phyloP scores from a whole-genome alignment of 208 protist genomes.

The Entamoeba dispar region DNA sequence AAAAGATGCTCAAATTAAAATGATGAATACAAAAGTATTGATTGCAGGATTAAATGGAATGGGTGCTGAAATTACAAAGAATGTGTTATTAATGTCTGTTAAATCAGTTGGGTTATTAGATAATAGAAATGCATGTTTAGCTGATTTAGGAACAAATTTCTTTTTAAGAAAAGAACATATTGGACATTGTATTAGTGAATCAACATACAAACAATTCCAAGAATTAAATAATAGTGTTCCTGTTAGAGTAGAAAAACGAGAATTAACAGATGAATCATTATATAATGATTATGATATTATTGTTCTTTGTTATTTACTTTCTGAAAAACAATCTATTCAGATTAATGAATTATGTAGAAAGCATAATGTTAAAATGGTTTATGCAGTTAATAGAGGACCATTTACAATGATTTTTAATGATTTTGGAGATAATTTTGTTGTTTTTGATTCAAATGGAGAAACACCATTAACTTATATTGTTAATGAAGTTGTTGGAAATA shows the following conservation, averaged over 20 bases:
- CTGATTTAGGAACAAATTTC: constrained; percentile 23
- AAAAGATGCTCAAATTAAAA: constrained; percentile 12
- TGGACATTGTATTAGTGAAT: constrained; percentile 1
- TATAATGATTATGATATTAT: constrained; percentile 10
- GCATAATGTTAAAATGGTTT: constrained; percentile 17
- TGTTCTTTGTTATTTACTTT: background rate
- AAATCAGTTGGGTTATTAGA: constrained; percentile 19
- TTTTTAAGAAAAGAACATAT: constrained; percentile 17
- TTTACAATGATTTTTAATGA: constrained; percentile 48
- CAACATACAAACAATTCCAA: background rate
- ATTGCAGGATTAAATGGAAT: constrained; percentile 6
- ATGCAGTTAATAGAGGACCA: constrained; percentile 21
- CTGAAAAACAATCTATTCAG: background rate
- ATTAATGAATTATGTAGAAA: background rate
- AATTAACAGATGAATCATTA: background rate
- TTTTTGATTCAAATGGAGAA: constrained; percentile 50
- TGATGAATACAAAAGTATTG: constrained; percentile 1
- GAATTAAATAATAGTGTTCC: constrained; percentile 21
- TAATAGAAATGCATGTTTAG: background rate
- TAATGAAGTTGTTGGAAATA: background rate
- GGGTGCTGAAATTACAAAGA: constrained; percentile 20
- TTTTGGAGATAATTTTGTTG: constrained; percentile 46
- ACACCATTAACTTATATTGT: background rate
- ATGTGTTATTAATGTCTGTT: constrained; percentile 16
- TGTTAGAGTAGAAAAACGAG: background rate